A percentile compares a stretch with the other conserved stretches of the same genome.
Conservation (phyloP, 108 stramenopile genomes). For the Fistulifera solaris region DNA sequence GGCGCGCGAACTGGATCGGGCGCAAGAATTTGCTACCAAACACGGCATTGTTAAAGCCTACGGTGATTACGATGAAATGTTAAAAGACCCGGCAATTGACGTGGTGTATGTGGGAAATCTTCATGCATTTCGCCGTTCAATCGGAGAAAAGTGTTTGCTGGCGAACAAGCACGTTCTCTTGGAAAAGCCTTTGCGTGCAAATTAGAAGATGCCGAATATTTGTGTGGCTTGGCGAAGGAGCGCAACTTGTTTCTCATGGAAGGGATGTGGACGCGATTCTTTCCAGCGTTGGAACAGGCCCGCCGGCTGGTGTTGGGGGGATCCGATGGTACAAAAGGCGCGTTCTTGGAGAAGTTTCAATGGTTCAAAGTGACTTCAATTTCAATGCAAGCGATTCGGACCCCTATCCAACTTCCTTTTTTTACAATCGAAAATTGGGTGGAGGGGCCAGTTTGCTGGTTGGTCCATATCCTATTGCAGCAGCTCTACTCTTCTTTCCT, state of each 20-base stretch:
- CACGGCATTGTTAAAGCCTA: slow-evolving; percentile 48
- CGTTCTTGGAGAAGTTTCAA: slow-evolving; percentile 40
- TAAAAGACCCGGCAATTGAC: slow-evolving; percentile 39
- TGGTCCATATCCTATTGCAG: slow-evolving; percentile 57
- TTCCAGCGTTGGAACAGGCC: slow-evolving; percentile 77
- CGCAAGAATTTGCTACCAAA: slow-evolving; percentile 43
- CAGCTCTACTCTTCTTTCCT: slow-evolving; percentile 42
- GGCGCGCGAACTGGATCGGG: slow-evolving; percentile 27
- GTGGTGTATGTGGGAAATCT: slow-evolving; percentile 60
- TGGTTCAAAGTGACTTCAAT: slow-evolving; percentile 54
- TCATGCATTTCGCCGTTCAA: slow-evolving; percentile 39
- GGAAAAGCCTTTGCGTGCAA: slow-evolving; percentile 74
- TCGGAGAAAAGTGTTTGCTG: slow-evolving; percentile 35
- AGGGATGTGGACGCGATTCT: slow-evolving; percentile 88
- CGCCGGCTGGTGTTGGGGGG: slow-evolving; percentile 28
- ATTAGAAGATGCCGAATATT: slow-evolving; percentile 48
- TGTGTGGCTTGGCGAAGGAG: slow-evolving; percentile 53
- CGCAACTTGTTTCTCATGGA: slow-evolving; percentile 71
- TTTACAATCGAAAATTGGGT: slow-evolving; percentile 53
- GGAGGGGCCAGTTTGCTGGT: slow-evolving; percentile 50
- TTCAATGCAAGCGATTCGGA: slow-evolving; percentile 58
- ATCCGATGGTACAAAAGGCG: slow-evolving; percentile 11
- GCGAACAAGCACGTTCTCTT: slow-evolving; percentile 66
- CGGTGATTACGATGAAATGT: slow-evolving; percentile 54
- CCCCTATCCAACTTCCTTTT: slow-evolving; percentile 44